phyloP scores from a whole-genome alignment of 2,329 filamentous ascomycete genomes.

The Rutstroemia sp. region DNA sequence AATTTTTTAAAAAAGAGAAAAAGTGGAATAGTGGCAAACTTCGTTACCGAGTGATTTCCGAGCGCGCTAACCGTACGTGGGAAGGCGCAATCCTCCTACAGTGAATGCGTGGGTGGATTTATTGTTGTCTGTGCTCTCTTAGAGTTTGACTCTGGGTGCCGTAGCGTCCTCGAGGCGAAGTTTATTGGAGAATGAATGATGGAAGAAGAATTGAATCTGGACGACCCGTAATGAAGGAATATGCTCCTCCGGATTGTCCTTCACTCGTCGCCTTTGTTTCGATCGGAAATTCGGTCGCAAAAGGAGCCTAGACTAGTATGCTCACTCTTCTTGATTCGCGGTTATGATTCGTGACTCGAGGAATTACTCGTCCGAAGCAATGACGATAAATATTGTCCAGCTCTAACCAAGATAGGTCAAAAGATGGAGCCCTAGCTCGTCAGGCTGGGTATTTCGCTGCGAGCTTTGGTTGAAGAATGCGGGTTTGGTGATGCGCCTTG shows the following conservation, averaged over 20 bases:
- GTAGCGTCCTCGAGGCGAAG: not conserved
- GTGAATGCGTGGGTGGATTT: not conserved
- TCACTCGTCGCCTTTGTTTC: not conserved
- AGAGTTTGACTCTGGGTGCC: not conserved
- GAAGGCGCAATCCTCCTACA: not conserved
- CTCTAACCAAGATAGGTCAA: no score
- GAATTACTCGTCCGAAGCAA: no score
- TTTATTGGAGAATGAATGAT: not conserved
- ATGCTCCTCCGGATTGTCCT: no score
- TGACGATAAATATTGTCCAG: no score
- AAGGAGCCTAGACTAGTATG: no score
- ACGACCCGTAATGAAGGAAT: not conserved
- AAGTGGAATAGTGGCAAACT: slow-evolving; percentile 4
- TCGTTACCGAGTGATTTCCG: not conserved
- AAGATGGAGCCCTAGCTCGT: no score
- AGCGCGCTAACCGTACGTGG: not conserved
- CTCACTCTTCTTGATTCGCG: not conserved
- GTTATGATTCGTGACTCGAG: not conserved
- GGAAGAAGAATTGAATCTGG: not conserved
- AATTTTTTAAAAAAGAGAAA: not conserved
- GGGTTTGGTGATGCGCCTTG: not conserved
- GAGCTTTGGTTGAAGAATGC: not conserved
- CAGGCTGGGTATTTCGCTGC: no score
- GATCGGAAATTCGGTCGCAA: not conserved
- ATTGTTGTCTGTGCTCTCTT: slow-evolving; percentile 1